Evolutionary conservation across 805 yeast genomes (phyloP).

Genomic region (Myxozyma udenii): DNA sequence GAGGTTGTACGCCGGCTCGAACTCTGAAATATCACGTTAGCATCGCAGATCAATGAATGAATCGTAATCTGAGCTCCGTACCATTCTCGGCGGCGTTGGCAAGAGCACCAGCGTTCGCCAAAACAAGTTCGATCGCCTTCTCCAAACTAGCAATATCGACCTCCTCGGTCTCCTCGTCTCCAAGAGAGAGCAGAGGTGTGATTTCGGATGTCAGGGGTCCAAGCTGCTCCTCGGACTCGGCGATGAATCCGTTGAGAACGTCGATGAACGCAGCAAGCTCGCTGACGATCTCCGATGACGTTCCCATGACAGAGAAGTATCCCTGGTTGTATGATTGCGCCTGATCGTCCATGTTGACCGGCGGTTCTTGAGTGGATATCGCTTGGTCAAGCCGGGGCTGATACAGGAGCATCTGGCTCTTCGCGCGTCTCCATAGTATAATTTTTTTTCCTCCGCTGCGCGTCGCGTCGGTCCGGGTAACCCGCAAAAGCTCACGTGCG

Average conservation of each 20-base stretch:
- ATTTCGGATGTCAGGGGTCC: slow-evolving; percentile 24
- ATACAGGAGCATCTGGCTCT: no score
- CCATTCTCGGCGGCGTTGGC: slow-evolving; percentile 19
- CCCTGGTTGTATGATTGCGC: slow-evolving; percentile 10
- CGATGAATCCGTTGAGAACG: slow-evolving; percentile 34
- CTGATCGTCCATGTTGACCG: background rate
- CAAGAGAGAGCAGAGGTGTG: slow-evolving; percentile 11
- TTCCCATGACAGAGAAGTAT: slow-evolving; percentile 12
- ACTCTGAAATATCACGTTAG: slow-evolving; percentile 31
- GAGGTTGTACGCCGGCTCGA: slow-evolving; percentile 43
- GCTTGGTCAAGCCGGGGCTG: no score
- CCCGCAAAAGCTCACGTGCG: background rate
- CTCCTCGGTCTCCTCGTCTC: slow-evolving; percentile 10
- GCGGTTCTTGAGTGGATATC: no score
- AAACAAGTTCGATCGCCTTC: slow-evolving; percentile 16
- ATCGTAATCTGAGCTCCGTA: background rate
- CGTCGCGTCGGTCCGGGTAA: background rate
- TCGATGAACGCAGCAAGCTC: slow-evolving; percentile 42
- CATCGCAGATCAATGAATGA: background rate
- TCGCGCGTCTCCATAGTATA: no score
- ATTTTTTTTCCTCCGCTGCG: background rate
- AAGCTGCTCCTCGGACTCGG: slow-evolving; percentile 21
- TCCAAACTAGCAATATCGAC: slow-evolving; percentile 18
- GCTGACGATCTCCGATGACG: slow-evolving; percentile 18
- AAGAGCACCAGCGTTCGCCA: slow-evolving; percentile 17